phyloP scores from a whole-genome alignment of 2,329 filamentous ascomycete genomes.

The Scedosporium minutisporum region DNA sequence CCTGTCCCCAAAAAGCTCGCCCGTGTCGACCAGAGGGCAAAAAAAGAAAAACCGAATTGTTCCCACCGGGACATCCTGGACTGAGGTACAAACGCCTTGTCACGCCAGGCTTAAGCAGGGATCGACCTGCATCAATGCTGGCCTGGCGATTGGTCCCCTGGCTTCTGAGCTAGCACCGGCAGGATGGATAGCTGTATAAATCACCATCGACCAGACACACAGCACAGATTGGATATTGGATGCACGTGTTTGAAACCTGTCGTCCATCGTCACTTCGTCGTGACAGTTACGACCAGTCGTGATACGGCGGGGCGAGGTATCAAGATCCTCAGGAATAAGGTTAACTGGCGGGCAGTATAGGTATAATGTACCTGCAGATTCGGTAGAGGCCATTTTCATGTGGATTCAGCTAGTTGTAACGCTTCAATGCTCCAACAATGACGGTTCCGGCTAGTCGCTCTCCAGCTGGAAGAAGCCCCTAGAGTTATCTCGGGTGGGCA shows the following conservation, averaged over 20 bases:
- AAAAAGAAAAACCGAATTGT: neutral
- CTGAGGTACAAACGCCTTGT: neutral
- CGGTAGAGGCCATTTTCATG: neutral
- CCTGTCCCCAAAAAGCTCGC: neutral
- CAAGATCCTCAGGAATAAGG: neutral
- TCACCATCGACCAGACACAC: neutral
- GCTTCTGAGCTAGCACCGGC: neutral
- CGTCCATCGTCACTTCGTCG: neutral
- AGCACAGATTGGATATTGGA: neutral
- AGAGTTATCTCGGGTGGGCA: too few relatives aligned
- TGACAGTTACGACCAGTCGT: neutral
- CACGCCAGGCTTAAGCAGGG: neutral
- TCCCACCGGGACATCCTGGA: neutral
- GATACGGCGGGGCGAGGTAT: neutral
- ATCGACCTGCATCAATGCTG: neutral
- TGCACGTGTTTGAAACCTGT: neutral
- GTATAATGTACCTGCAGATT: neutral
- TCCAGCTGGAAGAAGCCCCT: too few relatives aligned
- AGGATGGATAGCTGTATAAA: neutral
- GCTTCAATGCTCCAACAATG: too few relatives aligned
- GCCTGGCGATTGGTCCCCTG: neutral
- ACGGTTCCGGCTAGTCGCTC: too few relatives aligned
- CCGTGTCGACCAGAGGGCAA: neutral
- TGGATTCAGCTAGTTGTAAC: neutral
- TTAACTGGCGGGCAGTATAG: neutral